A percentile compares a stretch with the other conserved stretches of the same genome.
Evolutionary conservation across 2,329 filamentous ascomycete species (phyloP).

Genomic region (Trichophyton benhamiae): DNA sequence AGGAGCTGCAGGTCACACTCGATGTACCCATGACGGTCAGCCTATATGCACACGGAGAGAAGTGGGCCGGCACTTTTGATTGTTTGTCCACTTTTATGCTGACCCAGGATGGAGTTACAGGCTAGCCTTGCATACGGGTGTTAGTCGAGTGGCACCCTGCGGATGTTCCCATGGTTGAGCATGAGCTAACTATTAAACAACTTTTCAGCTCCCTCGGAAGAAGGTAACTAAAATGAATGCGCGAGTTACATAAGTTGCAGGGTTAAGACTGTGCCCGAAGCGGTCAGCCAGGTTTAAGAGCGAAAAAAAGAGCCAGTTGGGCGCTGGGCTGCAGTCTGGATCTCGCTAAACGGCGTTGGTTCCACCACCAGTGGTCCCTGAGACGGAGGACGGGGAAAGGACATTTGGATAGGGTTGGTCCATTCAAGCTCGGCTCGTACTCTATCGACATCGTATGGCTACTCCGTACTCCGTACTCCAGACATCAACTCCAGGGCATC

Average conservation of each 20-base stretch:
- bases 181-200: not conserved
- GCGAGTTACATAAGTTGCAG: not conserved
- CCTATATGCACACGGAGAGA: not conserved
- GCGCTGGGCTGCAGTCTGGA: not conserved
- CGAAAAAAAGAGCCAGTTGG: not conserved
- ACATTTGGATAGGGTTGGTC: not conserved
- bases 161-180: not conserved
- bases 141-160: not conserved
- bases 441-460: no score
- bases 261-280: not conserved
- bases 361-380: not conserved
- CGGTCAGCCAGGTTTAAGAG: not conserved
- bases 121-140: not conserved
- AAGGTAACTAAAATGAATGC: no score
- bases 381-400: not conserved
- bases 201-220: not conserved
- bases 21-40: not conserved
- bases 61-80: not conserved
- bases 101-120: not conserved
- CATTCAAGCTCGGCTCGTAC: not conserved
- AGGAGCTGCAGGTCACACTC: not conserved
- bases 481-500: no score
- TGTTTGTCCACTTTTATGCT: not conserved
- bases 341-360: not conserved
- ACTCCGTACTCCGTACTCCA: no score